phyloP scores from a whole-genome alignment of 1,139 yeast genomes.

The Nadsonia starkeyi-henricii region DNA sequence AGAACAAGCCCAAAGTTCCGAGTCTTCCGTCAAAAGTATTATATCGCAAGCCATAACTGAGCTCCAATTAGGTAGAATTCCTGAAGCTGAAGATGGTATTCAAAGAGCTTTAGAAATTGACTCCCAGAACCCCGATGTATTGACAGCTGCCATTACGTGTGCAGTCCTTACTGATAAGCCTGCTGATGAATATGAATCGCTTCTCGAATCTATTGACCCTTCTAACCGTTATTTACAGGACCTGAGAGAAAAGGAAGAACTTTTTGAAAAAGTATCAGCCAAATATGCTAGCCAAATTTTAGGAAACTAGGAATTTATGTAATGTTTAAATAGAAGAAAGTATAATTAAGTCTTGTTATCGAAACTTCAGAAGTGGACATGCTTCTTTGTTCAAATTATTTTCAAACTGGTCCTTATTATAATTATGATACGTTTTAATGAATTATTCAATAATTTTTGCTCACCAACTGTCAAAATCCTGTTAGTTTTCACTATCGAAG shows the following conservation, averaged over 20 bases:
- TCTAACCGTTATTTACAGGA: slow-evolving; percentile 41
- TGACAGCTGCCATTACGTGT: slow-evolving; percentile 45
- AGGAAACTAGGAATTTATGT: background rate
- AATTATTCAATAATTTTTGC: no score
- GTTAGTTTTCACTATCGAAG: no score
- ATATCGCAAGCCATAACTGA: slow-evolving; percentile 35
- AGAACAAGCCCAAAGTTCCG: slow-evolving; percentile 37
- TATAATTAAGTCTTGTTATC: no score
- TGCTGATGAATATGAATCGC: slow-evolving; percentile 28
- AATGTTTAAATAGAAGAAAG: no score
- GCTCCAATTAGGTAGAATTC: slow-evolving; percentile 32
- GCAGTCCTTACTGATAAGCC: slow-evolving; percentile 37
- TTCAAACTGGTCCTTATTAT: no score
- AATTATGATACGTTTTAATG: no score
- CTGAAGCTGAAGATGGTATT: slow-evolving; percentile 33
- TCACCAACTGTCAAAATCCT: no score
- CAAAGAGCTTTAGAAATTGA: slow-evolving; percentile 31
- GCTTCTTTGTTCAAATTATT: no score
- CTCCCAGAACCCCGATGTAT: slow-evolving; percentile 33
- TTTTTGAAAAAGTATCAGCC: slow-evolving; percentile 43
- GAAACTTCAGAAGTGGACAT: no score
- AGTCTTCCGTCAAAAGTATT: slow-evolving; percentile 36
- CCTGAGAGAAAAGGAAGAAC: slow-evolving; percentile 34
- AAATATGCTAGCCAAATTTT: slow-evolving; percentile 29
- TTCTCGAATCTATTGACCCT: slow-evolving; percentile 31